phyloP scores from a whole-genome alignment of 345 rosid genomes.

The Stellera chamaejasme region DNA sequence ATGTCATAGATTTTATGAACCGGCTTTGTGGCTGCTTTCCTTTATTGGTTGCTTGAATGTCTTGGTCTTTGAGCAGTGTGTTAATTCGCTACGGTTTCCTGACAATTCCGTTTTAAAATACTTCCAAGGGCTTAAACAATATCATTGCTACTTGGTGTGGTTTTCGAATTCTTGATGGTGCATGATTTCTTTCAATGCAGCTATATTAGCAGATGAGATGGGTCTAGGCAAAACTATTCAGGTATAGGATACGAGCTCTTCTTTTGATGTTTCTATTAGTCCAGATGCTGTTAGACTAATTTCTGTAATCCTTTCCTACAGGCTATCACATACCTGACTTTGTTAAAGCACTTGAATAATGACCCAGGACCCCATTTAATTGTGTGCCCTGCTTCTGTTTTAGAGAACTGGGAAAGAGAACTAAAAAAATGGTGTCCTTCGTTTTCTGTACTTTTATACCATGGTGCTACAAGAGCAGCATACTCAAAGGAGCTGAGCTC shows the following conservation, averaged over 20 bases:
- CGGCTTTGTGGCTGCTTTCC: too few species aligned
- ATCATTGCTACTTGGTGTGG: conserved; percentile 1
- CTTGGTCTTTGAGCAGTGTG: conserved; percentile 2
- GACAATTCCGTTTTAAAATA: background rate
- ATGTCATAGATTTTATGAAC: too few species aligned
- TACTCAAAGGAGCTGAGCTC: conserved; percentile 74
- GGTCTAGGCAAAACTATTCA: conserved; percentile 99
- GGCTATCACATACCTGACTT: conserved; percentile 83
- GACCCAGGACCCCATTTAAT: conserved; percentile 96
- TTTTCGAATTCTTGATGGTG: conserved; percentile 11
- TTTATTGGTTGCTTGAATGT: too few species aligned
- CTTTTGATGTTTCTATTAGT: conserved; percentile 4
- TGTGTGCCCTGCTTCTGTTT: conserved; percentile 94
- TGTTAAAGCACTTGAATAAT: conserved; percentile 63
- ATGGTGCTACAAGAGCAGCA: conserved; percentile 74
- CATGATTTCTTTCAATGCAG: conserved; percentile 39
- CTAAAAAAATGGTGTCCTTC: conserved; percentile 98
- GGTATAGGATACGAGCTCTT: conserved; percentile 32
- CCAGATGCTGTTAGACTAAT: conserved; percentile 13
- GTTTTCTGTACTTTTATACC: conserved; percentile 78
- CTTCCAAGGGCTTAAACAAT: background rate
- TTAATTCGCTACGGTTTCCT: background rate
- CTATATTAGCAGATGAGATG: conserved; percentile 98
- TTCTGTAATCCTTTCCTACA: conserved; percentile 20
- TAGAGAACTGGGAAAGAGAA: conserved; percentile 99